A percentile compares a stretch with the other conserved stretches of the same genome.
phyloP scores from a whole-genome alignment of 176 grass and related monocot genomes.

The Sorghum bicolor region DNA sequence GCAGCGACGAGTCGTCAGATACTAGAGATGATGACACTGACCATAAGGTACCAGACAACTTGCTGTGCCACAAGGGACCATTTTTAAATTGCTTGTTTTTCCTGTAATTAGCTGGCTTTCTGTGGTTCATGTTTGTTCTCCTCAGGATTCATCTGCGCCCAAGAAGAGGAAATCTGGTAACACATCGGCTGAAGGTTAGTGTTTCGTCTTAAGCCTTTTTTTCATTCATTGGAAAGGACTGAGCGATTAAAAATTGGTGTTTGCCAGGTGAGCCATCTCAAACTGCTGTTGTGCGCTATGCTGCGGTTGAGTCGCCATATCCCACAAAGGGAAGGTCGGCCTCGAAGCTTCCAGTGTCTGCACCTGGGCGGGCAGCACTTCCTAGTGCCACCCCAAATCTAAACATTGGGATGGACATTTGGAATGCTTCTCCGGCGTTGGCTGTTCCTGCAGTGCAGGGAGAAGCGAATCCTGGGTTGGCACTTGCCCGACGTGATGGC shows the following conservation, averaged over 20 bases:
- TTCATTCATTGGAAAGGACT: neutral
- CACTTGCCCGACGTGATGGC: conserved; percentile 29
- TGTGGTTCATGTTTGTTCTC: conserved; percentile 36
- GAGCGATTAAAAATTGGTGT: conserved; percentile 4
- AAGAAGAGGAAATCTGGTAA: conserved; percentile 86
- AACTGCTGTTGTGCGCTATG: conserved; percentile 32
- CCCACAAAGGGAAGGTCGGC: conserved; percentile 57
- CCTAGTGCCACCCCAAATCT: conserved; percentile 58
- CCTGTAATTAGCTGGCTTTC: conserved; percentile 26
- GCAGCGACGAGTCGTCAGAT: conserved; percentile 73
- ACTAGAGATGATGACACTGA: conserved; percentile 71
- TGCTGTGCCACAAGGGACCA: conserved; percentile 3
- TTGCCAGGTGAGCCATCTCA: conserved; percentile 61
- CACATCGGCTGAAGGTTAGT: conserved; percentile 52
- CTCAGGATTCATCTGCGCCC: conserved; percentile 57
- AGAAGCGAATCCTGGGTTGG: conserved; percentile 36
- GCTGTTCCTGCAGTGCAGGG: conserved; percentile 42
- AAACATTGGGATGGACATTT: conserved; percentile 88
- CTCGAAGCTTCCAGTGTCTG: conserved; percentile 92
- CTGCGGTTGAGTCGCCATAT: conserved; percentile 43
- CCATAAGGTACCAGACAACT: conserved; percentile 55
- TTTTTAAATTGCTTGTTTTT: conserved; percentile 38
- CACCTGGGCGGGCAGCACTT: conserved; percentile 72
- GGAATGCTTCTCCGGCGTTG: conserved; percentile 59
- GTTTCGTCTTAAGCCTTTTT: neutral